Percentiles rank a stretch among this genome's conserved stretches.
Conservation (phyloP, 2,329 filamentous ascomycete genomes). For the Hymenoscyphus repandus region DNA sequence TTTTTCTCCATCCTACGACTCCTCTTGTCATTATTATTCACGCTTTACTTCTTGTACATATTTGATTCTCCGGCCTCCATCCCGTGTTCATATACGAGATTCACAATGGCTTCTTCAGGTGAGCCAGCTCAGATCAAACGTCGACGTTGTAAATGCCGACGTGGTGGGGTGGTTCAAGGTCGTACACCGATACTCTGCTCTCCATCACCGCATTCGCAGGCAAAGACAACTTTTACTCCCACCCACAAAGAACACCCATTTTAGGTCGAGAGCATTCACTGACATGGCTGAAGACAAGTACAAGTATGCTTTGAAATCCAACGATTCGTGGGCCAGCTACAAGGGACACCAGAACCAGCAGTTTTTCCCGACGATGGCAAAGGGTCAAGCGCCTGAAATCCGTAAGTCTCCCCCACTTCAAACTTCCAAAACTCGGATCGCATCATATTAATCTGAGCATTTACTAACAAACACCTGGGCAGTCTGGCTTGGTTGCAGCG, state of each 20-base stretch:
- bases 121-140: too few relatives aligned
- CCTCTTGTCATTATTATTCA: background rate
- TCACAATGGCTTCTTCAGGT: background rate
- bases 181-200: too few relatives aligned
- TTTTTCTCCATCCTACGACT: too few relatives aligned
- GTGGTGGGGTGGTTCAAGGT: too few relatives aligned
- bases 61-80: background rate
- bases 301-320: slow-evolving; percentile 58
- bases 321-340: slow-evolving; percentile 65
- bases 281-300: slow-evolving; percentile 34
- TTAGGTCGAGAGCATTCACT: background rate
- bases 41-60: background rate
- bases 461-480: background rate
- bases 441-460: background rate
- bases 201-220: too few relatives aligned
- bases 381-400: slow-evolving; percentile 61
- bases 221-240: too few relatives aligned
- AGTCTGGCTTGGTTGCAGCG: slow-evolving; percentile 85
- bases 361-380: slow-evolving; percentile 63
- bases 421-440: background rate
- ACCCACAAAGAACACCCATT: too few relatives aligned
- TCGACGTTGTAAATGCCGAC: too few relatives aligned
- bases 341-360: slow-evolving; percentile 61
- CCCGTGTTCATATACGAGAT: background rate
- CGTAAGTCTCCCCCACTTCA: slow-evolving; percentile 37